A percentile compares a stretch with the other conserved stretches of the same genome.
phyloP scores from a whole-genome alignment of 164 flowering plant genomes.

The Cinnamomum micranthum region DNA sequence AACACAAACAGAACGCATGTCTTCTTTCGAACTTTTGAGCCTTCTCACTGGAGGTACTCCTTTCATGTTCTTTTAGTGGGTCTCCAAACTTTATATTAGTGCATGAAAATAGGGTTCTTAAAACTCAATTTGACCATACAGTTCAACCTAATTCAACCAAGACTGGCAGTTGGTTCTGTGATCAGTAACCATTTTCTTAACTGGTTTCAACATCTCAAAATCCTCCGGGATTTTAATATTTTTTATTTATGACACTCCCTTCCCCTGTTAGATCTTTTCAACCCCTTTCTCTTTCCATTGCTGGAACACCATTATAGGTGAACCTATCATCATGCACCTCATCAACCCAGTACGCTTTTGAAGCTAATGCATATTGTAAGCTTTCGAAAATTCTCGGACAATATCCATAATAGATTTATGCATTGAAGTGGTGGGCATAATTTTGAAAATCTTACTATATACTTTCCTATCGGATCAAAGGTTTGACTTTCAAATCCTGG shows the following conservation, averaged over 20 bases:
- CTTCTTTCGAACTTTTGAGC: slow-evolving; percentile 79
- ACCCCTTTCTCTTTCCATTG: neutral
- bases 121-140: neutral
- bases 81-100: neutral
- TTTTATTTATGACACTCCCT: no score
- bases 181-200: no score
- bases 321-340: neutral
- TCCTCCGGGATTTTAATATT: no score
- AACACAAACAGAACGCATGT: slow-evolving; percentile 56
- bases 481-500: neutral
- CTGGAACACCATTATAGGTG: neutral
- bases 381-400: neutral
- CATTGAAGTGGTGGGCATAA: neutral
- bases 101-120: neutral
- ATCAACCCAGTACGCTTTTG: neutral
- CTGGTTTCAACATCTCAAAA: no score
- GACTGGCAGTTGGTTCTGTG: neutral
- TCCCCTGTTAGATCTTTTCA: no score
- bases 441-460: no score
- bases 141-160: neutral
- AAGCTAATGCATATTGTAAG: neutral
- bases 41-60: slow-evolving; percentile 81
- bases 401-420: neutral
- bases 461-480: neutral
- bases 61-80: neutral